Evolutionary conservation across 2,329 filamentous ascomycete genomes (phyloP).

Genomic region (Scedosporium dehoogii): DNA sequence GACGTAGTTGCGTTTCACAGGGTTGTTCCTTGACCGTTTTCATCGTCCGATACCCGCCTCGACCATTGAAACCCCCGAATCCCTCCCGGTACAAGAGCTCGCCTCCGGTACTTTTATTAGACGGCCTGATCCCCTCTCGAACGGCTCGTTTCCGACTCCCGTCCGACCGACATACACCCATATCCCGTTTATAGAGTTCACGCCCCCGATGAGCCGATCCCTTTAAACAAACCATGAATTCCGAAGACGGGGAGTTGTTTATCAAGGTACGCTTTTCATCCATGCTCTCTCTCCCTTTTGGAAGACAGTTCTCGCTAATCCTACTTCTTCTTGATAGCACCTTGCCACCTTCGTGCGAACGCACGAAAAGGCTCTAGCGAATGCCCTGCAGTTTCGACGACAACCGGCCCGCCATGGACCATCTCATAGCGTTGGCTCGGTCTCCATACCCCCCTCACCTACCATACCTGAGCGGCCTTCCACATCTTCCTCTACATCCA

Average conservation of each 20-base stretch:
- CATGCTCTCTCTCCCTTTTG: background rate
- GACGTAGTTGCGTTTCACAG: background rate
- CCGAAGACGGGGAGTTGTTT: slow-evolving; percentile 83
- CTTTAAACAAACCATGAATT: slow-evolving; percentile 56
- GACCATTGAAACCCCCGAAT: background rate
- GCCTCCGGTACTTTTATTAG: background rate
- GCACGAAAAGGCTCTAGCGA: slow-evolving; percentile 93
- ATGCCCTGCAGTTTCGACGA: slow-evolving; percentile 79
- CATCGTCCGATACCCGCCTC: background rate
- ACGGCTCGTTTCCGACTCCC: background rate
- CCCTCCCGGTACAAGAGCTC: background rate
- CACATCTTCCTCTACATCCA: slow-evolving; percentile 59
- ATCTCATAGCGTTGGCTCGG: slow-evolving; percentile 53
- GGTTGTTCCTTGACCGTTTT: background rate
- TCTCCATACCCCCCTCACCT: slow-evolving; percentile 44
- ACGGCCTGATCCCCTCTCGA: background rate
- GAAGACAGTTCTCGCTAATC: slow-evolving; percentile 13
- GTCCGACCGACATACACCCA: background rate
- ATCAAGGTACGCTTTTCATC: slow-evolving; percentile 55
- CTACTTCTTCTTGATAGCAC: slow-evolving; percentile 49
- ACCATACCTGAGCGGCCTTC: slow-evolving; percentile 52
- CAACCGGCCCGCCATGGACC: slow-evolving; percentile 61
- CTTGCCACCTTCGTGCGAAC: slow-evolving; percentile 92
- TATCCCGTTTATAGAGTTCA: slow-evolving; percentile 6
- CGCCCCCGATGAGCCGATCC: slow-evolving; percentile 11